Evolutionary conservation across 495 filamentous ascomycete genomes (phyloP), one percentile per base, ranked within the genome.

Genomic region (Xylaria flabelliformis): DNA sequence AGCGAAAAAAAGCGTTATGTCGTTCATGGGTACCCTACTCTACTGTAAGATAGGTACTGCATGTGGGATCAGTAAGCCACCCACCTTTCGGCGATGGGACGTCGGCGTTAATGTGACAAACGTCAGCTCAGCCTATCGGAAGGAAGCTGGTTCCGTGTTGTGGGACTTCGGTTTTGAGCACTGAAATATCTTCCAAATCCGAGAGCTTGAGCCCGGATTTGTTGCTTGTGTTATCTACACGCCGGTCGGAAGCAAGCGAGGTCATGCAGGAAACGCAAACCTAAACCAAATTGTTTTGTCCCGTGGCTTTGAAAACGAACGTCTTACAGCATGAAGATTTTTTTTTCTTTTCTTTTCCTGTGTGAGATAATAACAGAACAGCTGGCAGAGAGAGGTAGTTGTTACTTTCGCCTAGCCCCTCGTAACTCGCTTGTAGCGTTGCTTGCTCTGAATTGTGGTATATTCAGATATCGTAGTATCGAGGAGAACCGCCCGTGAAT

Each of bases 111-210:
- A 26, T 8, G 29, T 24, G 26, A 51, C 10, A 50, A 32, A 53
- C 13, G 17, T 29, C 4, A 12, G 1, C 13, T 26, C 29, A 39
- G 17, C 64, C 64, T 29, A 67, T 53, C 19, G 39, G 64, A 41
- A 46, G 19, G 6, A n/a, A 4, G 24, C 2, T 13, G 17, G 12
- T 9, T 12, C 46, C 46, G 46, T 29, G 19, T 26, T 32, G 46
- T 21, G 29, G 29, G 29, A n/a, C 36, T 17, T 67, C 65, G 65
- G 65, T 34, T 67, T 56, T 67, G 32, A 21, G 4, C 19, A 3
- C 41, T 44, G 19, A 1, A 12, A 29, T 8, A 51, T 67, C 34
- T 24, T 67, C 65, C 65, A 67, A 67, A 56, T 56, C 65, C 65
- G 65, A 67, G 8, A 67, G 21, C 50, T 17, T 21, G n/a, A 13